These are phyloP conservation scores for Exophiala lecanii-corni DNA, from an alignment of 2,329 filamentous ascomycete genomes.

Conservation along the genomic window DNA sequence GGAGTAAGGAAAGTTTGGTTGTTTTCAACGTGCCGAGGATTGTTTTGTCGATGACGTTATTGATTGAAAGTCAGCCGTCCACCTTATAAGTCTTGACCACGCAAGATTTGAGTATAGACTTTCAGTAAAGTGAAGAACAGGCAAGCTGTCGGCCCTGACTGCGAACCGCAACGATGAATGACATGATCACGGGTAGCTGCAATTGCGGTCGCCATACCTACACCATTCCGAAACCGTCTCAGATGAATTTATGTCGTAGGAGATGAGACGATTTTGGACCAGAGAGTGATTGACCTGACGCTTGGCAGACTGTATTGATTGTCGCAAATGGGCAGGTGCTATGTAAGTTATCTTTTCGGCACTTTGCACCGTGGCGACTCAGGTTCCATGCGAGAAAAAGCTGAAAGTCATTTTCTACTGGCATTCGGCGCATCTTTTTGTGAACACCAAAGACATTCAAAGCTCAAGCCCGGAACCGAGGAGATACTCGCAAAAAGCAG, in stretches of 20 bases:
- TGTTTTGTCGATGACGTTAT: no score
- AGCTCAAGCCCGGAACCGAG: conserved; percentile 4
- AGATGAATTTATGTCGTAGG: conserved; percentile 13
- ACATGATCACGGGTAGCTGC: conserved; percentile 7
- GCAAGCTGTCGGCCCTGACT: no score
- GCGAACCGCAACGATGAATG: no score
- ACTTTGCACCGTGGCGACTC: not conserved
- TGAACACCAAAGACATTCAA: conserved; percentile 3
- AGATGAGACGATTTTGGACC: not conserved
- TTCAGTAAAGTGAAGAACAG: no score
- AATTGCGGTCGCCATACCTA: conserved; percentile 8
- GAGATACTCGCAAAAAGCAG: conserved; percentile 2
- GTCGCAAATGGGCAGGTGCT: conserved; percentile 11
- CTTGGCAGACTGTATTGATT: conserved; percentile 7
- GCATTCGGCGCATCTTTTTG: conserved; percentile 10
- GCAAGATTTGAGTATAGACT: no score
- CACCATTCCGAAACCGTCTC: conserved; percentile 7
- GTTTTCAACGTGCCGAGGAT: no score
- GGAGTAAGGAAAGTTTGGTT: no score
- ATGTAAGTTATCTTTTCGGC: conserved; percentile 9
- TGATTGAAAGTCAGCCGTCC: no score
- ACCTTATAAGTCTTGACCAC: no score
- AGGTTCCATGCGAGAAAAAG: not conserved
- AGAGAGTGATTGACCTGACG: not conserved
- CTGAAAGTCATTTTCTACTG: not conserved